phyloP scores from a whole-genome alignment of 2,329 filamentous ascomycete species.

The Ophiostoma sp. region DNA sequence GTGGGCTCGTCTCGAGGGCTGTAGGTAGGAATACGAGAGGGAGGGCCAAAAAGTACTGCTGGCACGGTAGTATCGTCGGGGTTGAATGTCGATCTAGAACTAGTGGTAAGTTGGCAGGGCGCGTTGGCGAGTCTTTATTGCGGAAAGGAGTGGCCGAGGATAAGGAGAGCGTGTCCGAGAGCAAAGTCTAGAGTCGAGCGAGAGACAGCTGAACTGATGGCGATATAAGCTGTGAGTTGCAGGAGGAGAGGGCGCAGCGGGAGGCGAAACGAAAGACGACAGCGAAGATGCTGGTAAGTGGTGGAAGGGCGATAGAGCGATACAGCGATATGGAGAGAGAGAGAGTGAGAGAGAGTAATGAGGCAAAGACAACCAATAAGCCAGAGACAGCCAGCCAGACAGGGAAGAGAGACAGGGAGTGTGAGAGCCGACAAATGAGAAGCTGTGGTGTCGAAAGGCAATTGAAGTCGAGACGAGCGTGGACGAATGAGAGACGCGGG shows the following conservation, averaged over 20 bases:
- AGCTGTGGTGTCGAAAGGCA: not conserved
- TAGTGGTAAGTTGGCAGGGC: not conserved
- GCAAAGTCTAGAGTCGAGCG: not conserved
- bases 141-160: not conserved
- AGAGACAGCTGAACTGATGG: not conserved
- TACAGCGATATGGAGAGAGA: not conserved
- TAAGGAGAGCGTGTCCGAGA: not conserved
- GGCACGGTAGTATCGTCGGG: slow-evolving; percentile 6
- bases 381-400: not conserved
- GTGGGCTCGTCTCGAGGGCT: not conserved
- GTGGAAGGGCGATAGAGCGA: not conserved
- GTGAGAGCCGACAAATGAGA: not conserved
- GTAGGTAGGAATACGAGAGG: slow-evolving; percentile 3
- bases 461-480: not conserved
- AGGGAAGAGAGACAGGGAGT: not conserved
- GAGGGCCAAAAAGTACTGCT: slow-evolving; percentile 3
- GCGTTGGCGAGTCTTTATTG: slow-evolving; percentile 8
- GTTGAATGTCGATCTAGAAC: not conserved
- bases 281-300: not conserved
- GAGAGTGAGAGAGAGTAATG: not conserved
- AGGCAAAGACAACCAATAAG: not conserved
- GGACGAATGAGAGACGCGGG: slow-evolving; percentile 13
- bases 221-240: not conserved
- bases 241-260: not conserved
- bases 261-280: not conserved